Conservation (phyloP, 2,329 filamentous ascomycete species). For the Paecilomyces variotii region DNA sequence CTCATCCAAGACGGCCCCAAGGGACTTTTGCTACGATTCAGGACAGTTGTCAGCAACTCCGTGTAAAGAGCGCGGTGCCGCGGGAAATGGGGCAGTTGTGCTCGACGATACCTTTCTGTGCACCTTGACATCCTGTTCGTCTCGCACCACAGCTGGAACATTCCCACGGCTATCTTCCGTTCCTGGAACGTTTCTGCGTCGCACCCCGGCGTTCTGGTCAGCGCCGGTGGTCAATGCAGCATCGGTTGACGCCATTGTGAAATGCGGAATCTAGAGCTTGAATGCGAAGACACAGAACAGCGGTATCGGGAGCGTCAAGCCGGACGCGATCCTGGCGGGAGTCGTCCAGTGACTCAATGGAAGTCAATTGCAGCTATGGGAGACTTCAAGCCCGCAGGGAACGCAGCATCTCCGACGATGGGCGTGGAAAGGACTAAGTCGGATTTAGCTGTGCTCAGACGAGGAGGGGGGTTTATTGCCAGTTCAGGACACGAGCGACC, state of each 20-base stretch:
- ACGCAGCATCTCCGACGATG: background rate
- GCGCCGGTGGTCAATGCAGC: slow-evolving; percentile 27
- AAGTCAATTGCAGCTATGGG: background rate
- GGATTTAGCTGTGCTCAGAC: background rate
- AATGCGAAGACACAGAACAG: background rate
- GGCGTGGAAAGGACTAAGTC: background rate
- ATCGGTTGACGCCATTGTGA: slow-evolving; percentile 23
- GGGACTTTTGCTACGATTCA: slow-evolving; percentile 21
- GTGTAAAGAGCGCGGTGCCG: background rate
- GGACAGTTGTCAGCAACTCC: background rate
- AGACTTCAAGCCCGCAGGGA: background rate
- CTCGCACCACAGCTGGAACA: slow-evolving; percentile 10
- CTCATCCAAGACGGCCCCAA: slow-evolving; percentile 41
- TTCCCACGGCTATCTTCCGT: slow-evolving; percentile 19
- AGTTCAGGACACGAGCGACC: background rate
- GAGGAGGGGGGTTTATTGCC: background rate
- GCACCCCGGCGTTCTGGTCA: slow-evolving; percentile 27
- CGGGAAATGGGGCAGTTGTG: background rate
- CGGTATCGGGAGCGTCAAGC: background rate
- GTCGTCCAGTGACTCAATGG: background rate
- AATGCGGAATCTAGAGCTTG: background rate
- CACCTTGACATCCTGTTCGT: slow-evolving; percentile 8
- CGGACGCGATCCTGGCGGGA: background rate
- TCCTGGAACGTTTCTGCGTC: slow-evolving; percentile 35
- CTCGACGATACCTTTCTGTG: background rate